Conservation (phyloP, 2,329 filamentous ascomycete species). For the Aspergillus amoenus region DNA sequence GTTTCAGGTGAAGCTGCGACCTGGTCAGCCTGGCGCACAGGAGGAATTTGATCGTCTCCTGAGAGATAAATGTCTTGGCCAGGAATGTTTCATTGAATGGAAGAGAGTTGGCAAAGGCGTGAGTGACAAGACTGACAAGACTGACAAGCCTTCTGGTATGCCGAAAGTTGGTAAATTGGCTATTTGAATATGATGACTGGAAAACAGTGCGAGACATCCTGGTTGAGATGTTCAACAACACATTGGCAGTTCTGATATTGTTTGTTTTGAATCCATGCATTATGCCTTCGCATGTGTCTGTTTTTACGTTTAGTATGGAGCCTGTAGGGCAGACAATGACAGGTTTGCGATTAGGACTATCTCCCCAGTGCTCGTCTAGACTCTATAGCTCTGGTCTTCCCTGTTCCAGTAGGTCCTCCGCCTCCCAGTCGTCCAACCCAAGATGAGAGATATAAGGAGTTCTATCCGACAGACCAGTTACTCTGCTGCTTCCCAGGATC, state of each 20-base stretch:
- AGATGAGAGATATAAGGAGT: neutral
- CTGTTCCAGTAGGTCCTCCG: neutral
- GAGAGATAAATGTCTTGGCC: conserved; percentile 6
- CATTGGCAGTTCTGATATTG: too few species aligned
- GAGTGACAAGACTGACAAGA: neutral
- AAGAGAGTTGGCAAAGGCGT: conserved; percentile 8
- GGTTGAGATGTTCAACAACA: too few species aligned
- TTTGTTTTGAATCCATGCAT: neutral
- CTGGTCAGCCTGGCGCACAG: conserved; percentile 18
- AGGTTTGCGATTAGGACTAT: too few species aligned
- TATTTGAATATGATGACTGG: too few species aligned
- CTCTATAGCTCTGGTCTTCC: neutral
- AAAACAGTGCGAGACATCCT: neutral
- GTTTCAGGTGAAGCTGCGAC: conserved; percentile 22
- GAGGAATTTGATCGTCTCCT: conserved; percentile 32
- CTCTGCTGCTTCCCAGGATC: conserved; percentile 16
- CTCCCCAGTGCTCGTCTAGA: too few species aligned
- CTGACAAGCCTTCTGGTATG: neutral
- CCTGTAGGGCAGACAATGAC: too few species aligned
- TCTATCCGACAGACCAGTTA: neutral
- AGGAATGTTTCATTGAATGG: conserved; percentile 36
- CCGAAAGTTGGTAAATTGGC: too few species aligned
- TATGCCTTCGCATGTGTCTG: neutral
- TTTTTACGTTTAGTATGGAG: too few species aligned
- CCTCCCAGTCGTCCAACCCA: fast-evolving